Conservation (phyloP, 192 early-diverging fungal genomes). For the Dispira simplex region DNA sequence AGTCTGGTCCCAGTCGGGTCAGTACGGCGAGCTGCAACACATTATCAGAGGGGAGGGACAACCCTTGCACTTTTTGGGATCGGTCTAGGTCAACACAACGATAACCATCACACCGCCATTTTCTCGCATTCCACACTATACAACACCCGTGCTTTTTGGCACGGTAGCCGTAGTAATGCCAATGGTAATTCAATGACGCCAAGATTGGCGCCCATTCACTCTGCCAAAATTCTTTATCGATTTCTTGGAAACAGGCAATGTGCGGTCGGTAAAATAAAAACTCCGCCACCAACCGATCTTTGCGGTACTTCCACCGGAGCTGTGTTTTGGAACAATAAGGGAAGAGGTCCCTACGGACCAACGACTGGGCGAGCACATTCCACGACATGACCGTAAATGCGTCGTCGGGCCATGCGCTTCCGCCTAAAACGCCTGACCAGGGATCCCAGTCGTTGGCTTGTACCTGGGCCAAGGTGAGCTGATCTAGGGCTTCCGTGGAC, state of each 20-base stretch:
- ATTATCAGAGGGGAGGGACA: not conserved
- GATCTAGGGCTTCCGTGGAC: too few species aligned
- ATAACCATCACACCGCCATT: constrained; percentile 1
- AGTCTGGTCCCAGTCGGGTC: not conserved
- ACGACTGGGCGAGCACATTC: constrained; percentile 35
- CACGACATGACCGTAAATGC: constrained; percentile 38
- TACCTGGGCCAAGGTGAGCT: not conserved
- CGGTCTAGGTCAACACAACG: not conserved
- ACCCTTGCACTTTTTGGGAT: not conserved
- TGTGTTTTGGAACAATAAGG: constrained; percentile 34
- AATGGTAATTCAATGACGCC: not conserved
- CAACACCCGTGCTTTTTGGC: constrained; percentile 8
- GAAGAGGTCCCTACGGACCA: constrained; percentile 34
- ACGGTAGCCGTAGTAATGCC: constrained; percentile 5
- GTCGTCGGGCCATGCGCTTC: not conserved
- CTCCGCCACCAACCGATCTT: constrained; percentile 27
- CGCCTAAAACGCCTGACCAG: not conserved
- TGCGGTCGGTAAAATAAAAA: constrained; percentile 26
- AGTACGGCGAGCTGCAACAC: not conserved
- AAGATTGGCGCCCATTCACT: not conserved
- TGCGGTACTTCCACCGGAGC: constrained; percentile 34
- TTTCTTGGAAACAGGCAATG: constrained; percentile 42
- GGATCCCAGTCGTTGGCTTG: not conserved
- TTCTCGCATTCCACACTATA: not conserved
- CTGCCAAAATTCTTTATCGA: constrained; percentile 15